Evolutionary conservation across 177 flowering plant genomes (phyloP).

Genomic region (Telopea speciosissima): DNA sequence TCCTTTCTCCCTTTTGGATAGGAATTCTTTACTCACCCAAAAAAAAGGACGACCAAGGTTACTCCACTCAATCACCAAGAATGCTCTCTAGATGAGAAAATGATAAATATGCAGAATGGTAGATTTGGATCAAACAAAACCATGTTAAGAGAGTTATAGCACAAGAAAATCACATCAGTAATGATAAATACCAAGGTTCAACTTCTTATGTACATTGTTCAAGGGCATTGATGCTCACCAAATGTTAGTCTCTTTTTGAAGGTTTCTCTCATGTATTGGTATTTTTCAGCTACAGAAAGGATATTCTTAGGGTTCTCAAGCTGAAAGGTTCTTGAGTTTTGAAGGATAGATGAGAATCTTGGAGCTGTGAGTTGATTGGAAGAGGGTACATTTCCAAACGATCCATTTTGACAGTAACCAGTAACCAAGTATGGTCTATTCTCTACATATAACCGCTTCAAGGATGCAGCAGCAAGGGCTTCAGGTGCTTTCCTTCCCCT

Average conservation of each 20-base stretch:
- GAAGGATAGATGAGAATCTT: slow-evolving; percentile 32
- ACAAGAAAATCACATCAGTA: neutral
- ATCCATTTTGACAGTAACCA: slow-evolving; percentile 54
- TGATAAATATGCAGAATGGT: neutral
- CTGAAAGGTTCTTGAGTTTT: slow-evolving; percentile 30
- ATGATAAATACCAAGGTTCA: neutral
- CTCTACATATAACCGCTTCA: slow-evolving; percentile 83
- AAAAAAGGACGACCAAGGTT: too few species aligned
- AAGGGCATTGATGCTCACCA: slow-evolving; percentile 45
- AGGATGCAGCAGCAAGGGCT: slow-evolving; percentile 84
- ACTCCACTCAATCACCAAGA: neutral
- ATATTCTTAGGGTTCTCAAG: slow-evolving; percentile 41
- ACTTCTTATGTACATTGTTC: neutral
- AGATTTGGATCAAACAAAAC: neutral
- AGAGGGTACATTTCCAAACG: slow-evolving; percentile 26
- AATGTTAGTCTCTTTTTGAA: slow-evolving; percentile 75
- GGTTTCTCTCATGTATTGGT: slow-evolving; percentile 76
- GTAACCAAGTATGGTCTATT: slow-evolving; percentile 74
- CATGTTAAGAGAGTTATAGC: neutral
- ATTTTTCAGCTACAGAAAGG: slow-evolving; percentile 76
- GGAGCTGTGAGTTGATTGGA: slow-evolving; percentile 31
- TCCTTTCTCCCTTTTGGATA: too few species aligned
- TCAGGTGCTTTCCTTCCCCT: slow-evolving; percentile 93
- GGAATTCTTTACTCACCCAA: too few species aligned
- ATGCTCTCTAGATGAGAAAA: neutral